Evolutionary conservation across 768 basidiomycete genomes (phyloP), one percentile per base, ranked within the genome.

Genomic region (Sporobolomyces pararoseus): DNA sequence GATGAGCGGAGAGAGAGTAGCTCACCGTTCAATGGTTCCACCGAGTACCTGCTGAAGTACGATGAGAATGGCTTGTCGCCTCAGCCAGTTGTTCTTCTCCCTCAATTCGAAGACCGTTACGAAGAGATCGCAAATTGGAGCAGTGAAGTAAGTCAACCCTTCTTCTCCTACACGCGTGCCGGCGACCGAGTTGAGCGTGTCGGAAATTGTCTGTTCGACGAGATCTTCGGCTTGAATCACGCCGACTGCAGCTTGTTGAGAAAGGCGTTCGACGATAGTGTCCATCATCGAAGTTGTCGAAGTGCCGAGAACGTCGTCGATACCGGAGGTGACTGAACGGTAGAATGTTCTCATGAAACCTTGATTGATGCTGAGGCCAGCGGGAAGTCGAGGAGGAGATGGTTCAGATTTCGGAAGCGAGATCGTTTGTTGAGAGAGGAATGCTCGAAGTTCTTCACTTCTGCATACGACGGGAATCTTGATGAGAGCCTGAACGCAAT

Each of bases 11-110:
- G 37, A 39, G 23, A 27, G 25, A 4, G 42, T 5, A 0, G 79
- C 85, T 75, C 62, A 95, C 95, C 92, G 83, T 80, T 99, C 96
- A 75, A 98, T 92, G 0, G 96, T 97, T 19, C 90, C 90, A 16
- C 94, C 95, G 4, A 99, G 83, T 5, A 98, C 87, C 77, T 98
- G 95, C 78, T 98, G 96, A 59, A 98, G 81, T 68, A 98, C 93
- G 60, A 98, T 91, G 19, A 98, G 89, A 75, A 96, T 91, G 3
- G 96, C 94, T 78, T 98, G 96, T 25, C 91, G 83, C 61, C 95
- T 84, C 32, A 98, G 82, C 96, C 96, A 99, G 75, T 95, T 96
- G 76, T 94, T 93, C 79, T 90, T 88, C 83, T 91, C 92, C 80
- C 96, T 87, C 23, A 98, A 85, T 79, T 96, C 94, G 75, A 99